Base-by-base conservation (phyloP, 2,329 filamentous ascomycete species). In the Cladophialophora psammophila region DNA sequence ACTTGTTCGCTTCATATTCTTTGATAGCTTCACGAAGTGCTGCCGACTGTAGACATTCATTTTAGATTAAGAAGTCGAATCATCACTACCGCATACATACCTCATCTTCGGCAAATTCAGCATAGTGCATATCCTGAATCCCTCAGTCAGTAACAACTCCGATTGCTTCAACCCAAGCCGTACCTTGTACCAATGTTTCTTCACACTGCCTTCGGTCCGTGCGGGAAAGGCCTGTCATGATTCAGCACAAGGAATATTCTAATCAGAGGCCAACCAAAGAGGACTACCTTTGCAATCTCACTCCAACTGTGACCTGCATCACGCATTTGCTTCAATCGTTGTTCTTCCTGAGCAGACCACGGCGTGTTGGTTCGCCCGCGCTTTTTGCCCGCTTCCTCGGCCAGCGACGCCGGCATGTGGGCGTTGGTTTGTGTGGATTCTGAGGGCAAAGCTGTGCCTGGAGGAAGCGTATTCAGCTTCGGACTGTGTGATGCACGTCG, bases 161-260 rank as follows among this genome's bases (percentile, higher is more conserved):
- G 10, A 63, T 48, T 18, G 48, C 20, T 50, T 31, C 50, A 18
- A 15, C 32, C 20, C 38, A 18, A 15, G 20, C 31, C 81, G 64
- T 83, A 93, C 92, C 86, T 98, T 98, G 81, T 99, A 98, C 94
- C 95, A 99, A 79, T 99, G 95, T 82, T 98, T 99, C 85, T 98
- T 99, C 26, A 99, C 95, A 76, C 94, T 97, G 7, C 95, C 95
- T 81, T 99, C 95, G 50, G 95, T 99, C 75, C 95, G 87, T 31
- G 88, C 90, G 10, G 95, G 94, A 77, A 99, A 99, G 2, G 91
- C 94, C 92, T 96, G 72, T 54, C 8, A 60, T 8, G 18, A 34
- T 69, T 77, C 53, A 63, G n/a, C 20, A 54, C n/a, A 31, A 26
- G 56, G 56, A 15, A 1, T 42, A 31, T 54, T 60, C 42, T 59